Conservation (phyloP, 129 eudicot genomes). For the Lonicera japonica region DNA sequence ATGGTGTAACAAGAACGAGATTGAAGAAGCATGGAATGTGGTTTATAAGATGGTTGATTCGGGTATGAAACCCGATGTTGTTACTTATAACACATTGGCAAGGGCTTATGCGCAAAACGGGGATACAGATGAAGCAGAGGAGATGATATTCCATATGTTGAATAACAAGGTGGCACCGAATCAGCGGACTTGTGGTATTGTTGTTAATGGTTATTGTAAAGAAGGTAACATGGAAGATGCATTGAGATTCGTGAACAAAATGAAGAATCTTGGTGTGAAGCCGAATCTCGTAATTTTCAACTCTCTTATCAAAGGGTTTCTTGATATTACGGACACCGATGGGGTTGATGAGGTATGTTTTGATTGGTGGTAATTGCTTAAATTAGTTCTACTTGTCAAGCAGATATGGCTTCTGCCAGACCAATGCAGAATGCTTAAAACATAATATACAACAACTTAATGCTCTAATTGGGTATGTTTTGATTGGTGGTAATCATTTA, state of each 20-base stretch:
- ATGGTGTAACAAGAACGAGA: slow-evolving; percentile 70
- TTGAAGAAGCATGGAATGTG: slow-evolving; percentile 73
- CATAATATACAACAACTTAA: no score
- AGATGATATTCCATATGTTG: slow-evolving; percentile 61
- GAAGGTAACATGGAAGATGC: slow-evolving; percentile 90
- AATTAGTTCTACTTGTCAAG: no score
- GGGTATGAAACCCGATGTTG: slow-evolving; percentile 80
- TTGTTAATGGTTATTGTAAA: slow-evolving; percentile 70
- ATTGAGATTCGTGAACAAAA: slow-evolving; percentile 61
- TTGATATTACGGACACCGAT: slow-evolving; percentile 49
- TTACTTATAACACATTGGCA: slow-evolving; percentile 87
- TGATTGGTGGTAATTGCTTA: background rate
- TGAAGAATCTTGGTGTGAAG: slow-evolving; percentile 69
- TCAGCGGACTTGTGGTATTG: slow-evolving; percentile 83
- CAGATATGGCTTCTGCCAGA: no score
- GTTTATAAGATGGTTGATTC: slow-evolving; percentile 58
- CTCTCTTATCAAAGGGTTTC: slow-evolving; percentile 70
- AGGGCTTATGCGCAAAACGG: slow-evolving; percentile 75
- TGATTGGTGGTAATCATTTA: no score
- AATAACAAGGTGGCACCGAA: slow-evolving; percentile 54
- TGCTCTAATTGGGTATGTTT: no score
- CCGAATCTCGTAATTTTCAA: slow-evolving; percentile 81
- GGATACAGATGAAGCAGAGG: slow-evolving; percentile 69
- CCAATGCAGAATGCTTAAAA: no score
- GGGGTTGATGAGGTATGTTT: slow-evolving; percentile 89